A percentile compares a stretch with the other conserved stretches of the same genome.
These are phyloP conservation scores for Nitzschia sp. DNA, from an alignment of 108 stramenopile genomes.

Conservation along the genomic window DNA sequence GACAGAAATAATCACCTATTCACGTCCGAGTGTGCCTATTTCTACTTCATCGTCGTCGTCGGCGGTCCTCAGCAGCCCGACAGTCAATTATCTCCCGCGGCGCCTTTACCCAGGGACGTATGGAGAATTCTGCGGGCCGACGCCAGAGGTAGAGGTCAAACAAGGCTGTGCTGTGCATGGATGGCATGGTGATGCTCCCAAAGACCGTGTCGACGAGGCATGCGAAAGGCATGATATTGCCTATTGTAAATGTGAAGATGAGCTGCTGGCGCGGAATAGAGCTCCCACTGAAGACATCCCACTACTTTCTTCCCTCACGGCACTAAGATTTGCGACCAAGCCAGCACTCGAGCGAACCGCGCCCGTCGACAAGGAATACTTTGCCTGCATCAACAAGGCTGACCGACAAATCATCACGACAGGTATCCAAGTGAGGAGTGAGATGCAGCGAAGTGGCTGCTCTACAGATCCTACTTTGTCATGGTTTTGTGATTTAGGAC, in stretches of 20 bases:
- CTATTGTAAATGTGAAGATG: constrained; percentile 6
- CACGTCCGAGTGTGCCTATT: not conserved
- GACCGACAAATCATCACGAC: constrained; percentile 2
- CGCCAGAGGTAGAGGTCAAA: not conserved
- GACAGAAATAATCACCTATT: not conserved
- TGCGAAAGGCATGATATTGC: constrained; percentile 5
- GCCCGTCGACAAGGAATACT: constrained; percentile 1
- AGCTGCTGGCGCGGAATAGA: not conserved
- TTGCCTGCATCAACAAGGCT: constrained; percentile 1
- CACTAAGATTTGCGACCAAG: not conserved
- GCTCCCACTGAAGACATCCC: not conserved
- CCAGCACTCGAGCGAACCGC: not conserved
- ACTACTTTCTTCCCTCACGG: not conserved
- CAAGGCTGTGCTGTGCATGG: not conserved
- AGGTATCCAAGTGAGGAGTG: constrained; percentile 1
- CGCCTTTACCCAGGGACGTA: not conserved
- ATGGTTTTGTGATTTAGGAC: constrained; percentile 1
- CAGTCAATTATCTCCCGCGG: not conserved
- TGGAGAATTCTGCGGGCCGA: constrained; percentile 4
- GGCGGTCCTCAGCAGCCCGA: too few relatives aligned
- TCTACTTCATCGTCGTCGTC: not conserved
- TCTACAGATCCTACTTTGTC: not conserved
- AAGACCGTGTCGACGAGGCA: constrained; percentile 11
- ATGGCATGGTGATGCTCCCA: constrained; percentile 2
- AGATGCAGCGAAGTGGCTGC: not conserved